Evolutionary conservation across 75 land plant genomes (phyloP).

Genomic region (Larix kaempferi): DNA sequence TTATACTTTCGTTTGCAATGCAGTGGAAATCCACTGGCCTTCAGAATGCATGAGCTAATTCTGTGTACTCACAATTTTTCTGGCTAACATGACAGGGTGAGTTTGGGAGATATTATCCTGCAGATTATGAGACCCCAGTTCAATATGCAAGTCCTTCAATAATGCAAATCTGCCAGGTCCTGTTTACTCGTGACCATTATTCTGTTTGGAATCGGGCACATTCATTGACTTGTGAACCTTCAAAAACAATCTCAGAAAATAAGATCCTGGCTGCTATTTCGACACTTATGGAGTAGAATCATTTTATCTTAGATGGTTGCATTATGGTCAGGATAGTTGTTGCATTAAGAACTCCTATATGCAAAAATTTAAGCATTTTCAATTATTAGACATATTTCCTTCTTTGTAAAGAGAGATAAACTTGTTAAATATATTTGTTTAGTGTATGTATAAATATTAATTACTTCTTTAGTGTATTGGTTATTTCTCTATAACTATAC

Average conservation of each 20-base stretch:
- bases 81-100: conserved; percentile 6
- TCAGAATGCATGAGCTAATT: no score
- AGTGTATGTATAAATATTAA: background rate
- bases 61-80: no score
- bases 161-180: background rate
- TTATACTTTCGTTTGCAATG: no score
- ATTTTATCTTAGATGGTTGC: background rate
- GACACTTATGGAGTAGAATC: conserved; percentile 2
- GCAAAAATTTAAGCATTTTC: background rate
- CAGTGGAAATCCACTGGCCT: no score
- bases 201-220: conserved; percentile 1
- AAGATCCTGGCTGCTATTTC: conserved; percentile 9
- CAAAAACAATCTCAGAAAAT: conserved; percentile 11
- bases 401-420: background rate
- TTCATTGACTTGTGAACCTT: conserved; percentile 5
- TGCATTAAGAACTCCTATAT: background rate
- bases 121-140: conserved; percentile 8
- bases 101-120: conserved; percentile 6
- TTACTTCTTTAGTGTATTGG: background rate
- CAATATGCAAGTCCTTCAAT: conserved; percentile 10
- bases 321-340: background rate
- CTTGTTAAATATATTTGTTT: background rate
- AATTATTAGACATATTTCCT: background rate
- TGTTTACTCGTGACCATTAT: background rate
- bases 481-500: background rate